phyloP scores from a whole-genome alignment of 106 monocot genomes.

The Posidonia australis region DNA sequence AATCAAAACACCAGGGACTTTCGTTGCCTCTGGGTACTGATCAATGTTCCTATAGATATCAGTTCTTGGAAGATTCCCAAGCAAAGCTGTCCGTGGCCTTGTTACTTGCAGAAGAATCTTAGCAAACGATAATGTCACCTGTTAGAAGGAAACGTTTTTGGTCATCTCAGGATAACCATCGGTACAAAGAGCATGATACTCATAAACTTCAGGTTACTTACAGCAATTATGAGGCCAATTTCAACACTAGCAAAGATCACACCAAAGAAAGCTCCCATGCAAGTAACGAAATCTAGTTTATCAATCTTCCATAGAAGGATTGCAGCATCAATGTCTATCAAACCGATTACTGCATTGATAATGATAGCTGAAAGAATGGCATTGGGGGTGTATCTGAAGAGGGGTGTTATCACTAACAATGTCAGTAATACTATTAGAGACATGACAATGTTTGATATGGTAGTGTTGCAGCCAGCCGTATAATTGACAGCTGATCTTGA shows the following conservation, averaged over 20 bases:
- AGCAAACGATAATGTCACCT: slow-evolving; percentile 24
- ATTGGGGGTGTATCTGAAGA: slow-evolving; percentile 92
- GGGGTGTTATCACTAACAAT: slow-evolving; percentile 50
- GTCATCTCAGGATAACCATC: too few species aligned
- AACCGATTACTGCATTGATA: slow-evolving; percentile 57
- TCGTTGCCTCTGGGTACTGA: slow-evolving; percentile 22
- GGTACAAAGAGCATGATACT: too few species aligned
- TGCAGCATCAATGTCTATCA: slow-evolving; percentile 56
- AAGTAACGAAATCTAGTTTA: slow-evolving; percentile 72
- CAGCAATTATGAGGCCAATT: slow-evolving; percentile 77
- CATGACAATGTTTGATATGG: slow-evolving; percentile 81
- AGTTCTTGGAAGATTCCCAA: slow-evolving; percentile 27
- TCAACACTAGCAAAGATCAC: slow-evolving; percentile 65
- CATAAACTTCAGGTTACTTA: too few species aligned
- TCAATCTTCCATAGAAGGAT: slow-evolving; percentile 87
- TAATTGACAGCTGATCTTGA: slow-evolving; percentile 84
- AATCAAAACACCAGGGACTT: slow-evolving; percentile 17
- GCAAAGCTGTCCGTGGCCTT: slow-evolving; percentile 21
- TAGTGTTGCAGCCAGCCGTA: slow-evolving; percentile 74
- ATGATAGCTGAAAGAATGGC: slow-evolving; percentile 77
- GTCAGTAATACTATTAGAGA: slow-evolving; percentile 57
- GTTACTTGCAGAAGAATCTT: slow-evolving; percentile 35
- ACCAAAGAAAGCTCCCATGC: slow-evolving; percentile 85
- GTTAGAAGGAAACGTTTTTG: too few species aligned
- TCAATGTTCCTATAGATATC: slow-evolving; percentile 24